Evolutionary conservation across 257 asterid genomes (phyloP).

Genomic region (Linderniella brevidens): DNA sequence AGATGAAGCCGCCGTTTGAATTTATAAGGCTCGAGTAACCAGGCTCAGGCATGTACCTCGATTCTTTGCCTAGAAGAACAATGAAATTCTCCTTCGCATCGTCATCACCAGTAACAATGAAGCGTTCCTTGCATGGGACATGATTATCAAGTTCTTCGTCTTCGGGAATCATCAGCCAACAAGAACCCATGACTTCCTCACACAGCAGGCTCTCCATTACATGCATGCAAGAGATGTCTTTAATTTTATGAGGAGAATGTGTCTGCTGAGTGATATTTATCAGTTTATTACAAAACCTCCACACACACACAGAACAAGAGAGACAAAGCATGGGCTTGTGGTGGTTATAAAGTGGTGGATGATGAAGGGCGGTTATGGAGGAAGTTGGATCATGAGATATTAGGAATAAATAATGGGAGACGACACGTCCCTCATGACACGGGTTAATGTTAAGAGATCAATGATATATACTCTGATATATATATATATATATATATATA

Average conservation of each 20-base stretch:
- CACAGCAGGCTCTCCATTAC: constrained; percentile 22
- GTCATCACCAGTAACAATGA: constrained; percentile 16
- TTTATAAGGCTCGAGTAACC: constrained; percentile 17
- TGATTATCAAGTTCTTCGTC: neutral
- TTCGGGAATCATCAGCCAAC: too few relatives aligned
- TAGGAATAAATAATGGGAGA: constrained; percentile 8
- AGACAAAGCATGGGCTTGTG: neutral
- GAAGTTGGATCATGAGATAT: constrained; percentile 3
- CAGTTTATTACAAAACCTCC: neutral
- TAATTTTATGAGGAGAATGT: too few relatives aligned
- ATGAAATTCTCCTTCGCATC: constrained; percentile 19
- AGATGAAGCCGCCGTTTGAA: constrained; percentile 14
- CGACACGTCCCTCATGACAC: constrained; percentile 58
- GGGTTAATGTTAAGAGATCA: constrained; percentile 58
- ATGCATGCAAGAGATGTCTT: neutral
- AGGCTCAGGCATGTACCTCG: constrained; percentile 18
- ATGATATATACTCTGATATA: neutral
- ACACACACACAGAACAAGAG: too few relatives aligned
- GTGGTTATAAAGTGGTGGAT: neutral
- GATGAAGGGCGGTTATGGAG: constrained; percentile 5
- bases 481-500: too few relatives aligned
- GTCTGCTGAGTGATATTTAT: neutral
- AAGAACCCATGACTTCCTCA: too few relatives aligned
- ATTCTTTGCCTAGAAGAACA: constrained; percentile 24
- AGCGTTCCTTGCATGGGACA: neutral